Evolutionary conservation across 441 rosid genomes (phyloP).

Genomic region (Populus hybrid): DNA sequence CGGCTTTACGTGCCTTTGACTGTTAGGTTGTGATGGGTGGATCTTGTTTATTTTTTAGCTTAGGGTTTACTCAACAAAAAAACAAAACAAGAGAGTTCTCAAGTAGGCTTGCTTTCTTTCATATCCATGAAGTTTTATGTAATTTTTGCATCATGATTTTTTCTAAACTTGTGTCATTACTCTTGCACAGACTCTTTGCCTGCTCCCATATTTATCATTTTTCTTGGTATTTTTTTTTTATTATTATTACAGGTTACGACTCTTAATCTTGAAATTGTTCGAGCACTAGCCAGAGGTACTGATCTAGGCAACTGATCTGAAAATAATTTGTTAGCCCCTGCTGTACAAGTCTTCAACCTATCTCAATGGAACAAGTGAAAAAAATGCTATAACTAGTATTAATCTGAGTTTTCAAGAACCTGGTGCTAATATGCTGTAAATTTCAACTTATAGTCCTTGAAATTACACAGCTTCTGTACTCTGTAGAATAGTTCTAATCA

Average conservation of each 20-base stretch:
- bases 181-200: not conserved
- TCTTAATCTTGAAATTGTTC: slow-evolving; percentile 87
- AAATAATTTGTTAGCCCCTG: not conserved
- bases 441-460: not conserved
- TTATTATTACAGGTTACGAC: slow-evolving; percentile 58
- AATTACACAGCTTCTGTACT: not conserved
- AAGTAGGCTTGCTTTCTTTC: not conserved
- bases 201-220: not conserved
- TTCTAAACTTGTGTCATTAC: not conserved
- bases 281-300: slow-evolving; percentile 90
- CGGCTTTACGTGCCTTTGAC: too few relatives aligned
- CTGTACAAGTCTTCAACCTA: not conserved
- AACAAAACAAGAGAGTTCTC: too few relatives aligned
- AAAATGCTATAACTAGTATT: not conserved
- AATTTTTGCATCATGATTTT: slow-evolving; percentile 3
- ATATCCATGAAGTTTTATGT: not conserved
- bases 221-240: not conserved
- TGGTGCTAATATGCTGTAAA: not conserved
- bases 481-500: too few relatives aligned
- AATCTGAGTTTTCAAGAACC: not conserved
- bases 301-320: slow-evolving; percentile 11
- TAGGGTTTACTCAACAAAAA: too few relatives aligned
- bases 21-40: too few relatives aligned
- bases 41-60: too few relatives aligned
- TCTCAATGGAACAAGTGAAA: not conserved